Evolutionary conservation across 108 stramenopile genomes (phyloP), one percentile per base, ranked within the genome.

Genomic region (Aurantiochytrium sp.): DNA sequence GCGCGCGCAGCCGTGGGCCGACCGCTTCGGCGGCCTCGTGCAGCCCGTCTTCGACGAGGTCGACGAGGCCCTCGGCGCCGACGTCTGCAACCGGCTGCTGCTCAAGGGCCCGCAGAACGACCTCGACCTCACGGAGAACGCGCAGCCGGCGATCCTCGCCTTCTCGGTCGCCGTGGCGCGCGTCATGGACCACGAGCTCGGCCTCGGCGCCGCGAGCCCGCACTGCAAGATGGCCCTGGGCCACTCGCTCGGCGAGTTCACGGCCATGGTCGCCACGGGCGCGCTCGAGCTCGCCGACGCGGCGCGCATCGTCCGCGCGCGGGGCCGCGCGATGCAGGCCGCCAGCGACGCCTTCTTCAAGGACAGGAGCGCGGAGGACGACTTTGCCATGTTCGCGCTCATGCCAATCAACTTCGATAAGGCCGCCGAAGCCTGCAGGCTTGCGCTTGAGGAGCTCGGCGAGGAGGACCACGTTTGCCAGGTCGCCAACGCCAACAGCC

Each of bases 171-270:
- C 73, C 21, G 45, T 81, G 10, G 12, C 24, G 42, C 73, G 45
- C 17, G 73, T 48, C 36, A 15, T 81, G 12, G 59, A 65, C 12
- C 59, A 65, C 19, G 59, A 65, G 19, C 27, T 30, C 10, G 59
- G 59, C 32, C 27, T 65, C 34, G 27, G 73, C n/a, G 39, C 42
- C 45, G 39, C 73, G 27, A 81, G 39, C 45, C 73, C 73, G 39
- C 73, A 81, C 12, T 81, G 73, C 73, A 48, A 48, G 45, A 81
- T 81, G 73, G 73, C 73, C 42, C n/a, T 48, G 21, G 73, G 73
- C n/a, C 73, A 81, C 73, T 81, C 73, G 6, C 27, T 81, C 42
- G 73, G 73, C n/a, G 73, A 81, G 39, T 81, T 81, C 73, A 4
- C 73, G 10, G 73, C 73, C n/a, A 41, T 81, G 42, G 42, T 81